phyloP scores from a whole-genome alignment of 352 stramenopile genomes.

The Plasmopara viticola region DNA sequence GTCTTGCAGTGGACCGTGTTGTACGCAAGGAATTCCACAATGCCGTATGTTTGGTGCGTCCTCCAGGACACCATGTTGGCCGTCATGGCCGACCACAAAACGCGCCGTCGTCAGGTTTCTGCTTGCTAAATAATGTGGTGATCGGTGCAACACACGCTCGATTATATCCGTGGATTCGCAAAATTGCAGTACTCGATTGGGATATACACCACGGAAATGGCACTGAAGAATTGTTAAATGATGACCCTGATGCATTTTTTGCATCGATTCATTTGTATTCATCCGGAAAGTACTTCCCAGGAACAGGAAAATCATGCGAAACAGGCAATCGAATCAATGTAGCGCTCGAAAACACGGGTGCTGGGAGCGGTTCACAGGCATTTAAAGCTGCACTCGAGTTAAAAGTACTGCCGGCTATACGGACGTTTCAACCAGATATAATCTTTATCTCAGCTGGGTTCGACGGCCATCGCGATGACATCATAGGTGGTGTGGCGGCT shows the following conservation, averaged over 20 bases:
- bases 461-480: conserved; percentile 81
- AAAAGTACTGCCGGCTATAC: conserved; percentile 73
- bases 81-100: conserved; percentile 64
- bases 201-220: conserved; percentile 99
- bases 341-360: conserved; percentile 63
- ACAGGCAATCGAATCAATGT: conserved; percentile 69
- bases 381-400: conserved; percentile 55
- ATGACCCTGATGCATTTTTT: conserved; percentile 80
- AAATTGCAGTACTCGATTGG: conserved; percentile 97
- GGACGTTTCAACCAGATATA: conserved; percentile 65
- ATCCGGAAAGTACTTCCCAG: conserved; percentile 68
- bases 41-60: conserved; percentile 83
- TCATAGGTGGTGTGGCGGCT: conserved; percentile 66
- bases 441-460: conserved; percentile 88
- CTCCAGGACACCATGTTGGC: conserved; percentile 90
- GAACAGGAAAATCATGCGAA: conserved; percentile 57
- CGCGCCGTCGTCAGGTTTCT: conserved; percentile 91
- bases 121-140: conserved; percentile 98
- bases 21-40: conserved; percentile 74
- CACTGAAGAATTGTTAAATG: conserved; percentile 89
- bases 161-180: conserved; percentile 85
- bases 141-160: conserved; percentile 97
- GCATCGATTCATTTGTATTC: conserved; percentile 79
- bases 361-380: conserved; percentile 52
- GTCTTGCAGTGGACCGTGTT: conserved; percentile 73